Conservation (phyloP, 768 basidiomycete species). For the Mycena sanguinolenta region DNA sequence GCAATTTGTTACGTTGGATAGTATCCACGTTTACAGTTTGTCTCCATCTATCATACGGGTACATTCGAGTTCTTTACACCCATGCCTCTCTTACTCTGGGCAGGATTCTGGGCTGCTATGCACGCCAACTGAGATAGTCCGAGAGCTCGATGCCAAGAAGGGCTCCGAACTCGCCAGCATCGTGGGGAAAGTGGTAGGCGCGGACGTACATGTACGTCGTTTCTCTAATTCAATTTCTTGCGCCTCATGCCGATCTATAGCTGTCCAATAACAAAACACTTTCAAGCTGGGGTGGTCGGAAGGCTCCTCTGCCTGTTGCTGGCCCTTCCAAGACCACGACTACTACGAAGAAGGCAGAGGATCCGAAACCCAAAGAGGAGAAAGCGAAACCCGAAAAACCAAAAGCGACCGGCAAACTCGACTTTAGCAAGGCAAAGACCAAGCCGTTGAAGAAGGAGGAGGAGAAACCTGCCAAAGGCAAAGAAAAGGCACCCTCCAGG, state of each 20-base stretch:
- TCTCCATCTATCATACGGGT: slow-evolving; percentile 75
- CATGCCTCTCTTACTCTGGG: slow-evolving; percentile 5
- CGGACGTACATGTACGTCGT: slow-evolving; percentile 59
- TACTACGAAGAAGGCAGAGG: slow-evolving; percentile 30
- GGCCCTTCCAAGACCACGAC: slow-evolving; percentile 56
- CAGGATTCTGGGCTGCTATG: slow-evolving; percentile 64
- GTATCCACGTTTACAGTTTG: slow-evolving; percentile 78
- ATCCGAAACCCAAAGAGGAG: slow-evolving; percentile 39
- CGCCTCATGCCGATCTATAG: not conserved
- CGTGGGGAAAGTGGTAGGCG: slow-evolving; percentile 63
- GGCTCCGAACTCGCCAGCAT: slow-evolving; percentile 54
- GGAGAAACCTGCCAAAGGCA: slow-evolving; percentile 33
- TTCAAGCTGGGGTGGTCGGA: slow-evolving; percentile 30
- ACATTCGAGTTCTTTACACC: slow-evolving; percentile 44
- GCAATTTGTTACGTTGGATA: slow-evolving; percentile 65
- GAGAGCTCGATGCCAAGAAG: slow-evolving; percentile 56
- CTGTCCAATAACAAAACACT: slow-evolving; percentile 22
- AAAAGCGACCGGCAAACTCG: slow-evolving; percentile 64
- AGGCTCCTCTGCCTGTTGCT: slow-evolving; percentile 53
- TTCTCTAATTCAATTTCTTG: not conserved
- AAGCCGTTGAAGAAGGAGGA: slow-evolving; percentile 52
- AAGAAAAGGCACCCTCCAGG: slow-evolving; percentile 26
- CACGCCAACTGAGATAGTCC: slow-evolving; percentile 53
- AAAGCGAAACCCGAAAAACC: slow-evolving; percentile 45
- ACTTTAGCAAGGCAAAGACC: slow-evolving; percentile 72